These are phyloP conservation scores for Erysimum cheiranthoides DNA, from an alignment of 345 rosid species.

Conservation along the genomic window DNA sequence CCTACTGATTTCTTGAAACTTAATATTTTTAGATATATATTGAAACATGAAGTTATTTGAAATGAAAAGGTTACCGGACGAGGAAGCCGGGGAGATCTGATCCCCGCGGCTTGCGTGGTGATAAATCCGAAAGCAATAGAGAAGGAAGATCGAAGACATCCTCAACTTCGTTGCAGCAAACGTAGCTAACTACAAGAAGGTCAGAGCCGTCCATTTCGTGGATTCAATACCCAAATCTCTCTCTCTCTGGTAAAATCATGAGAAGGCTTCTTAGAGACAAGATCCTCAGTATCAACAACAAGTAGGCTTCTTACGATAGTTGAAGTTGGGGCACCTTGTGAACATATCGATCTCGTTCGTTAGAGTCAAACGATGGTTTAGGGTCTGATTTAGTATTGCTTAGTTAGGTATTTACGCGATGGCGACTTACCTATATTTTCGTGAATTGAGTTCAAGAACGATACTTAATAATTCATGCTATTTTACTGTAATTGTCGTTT, in stretches of 20 bases:
- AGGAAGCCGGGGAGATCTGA: constrained; percentile 96
- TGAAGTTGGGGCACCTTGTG: no score
- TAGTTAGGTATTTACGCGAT: no score
- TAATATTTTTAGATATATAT: not conserved
- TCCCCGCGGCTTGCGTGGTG: constrained; percentile 91
- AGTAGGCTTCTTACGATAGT: no score
- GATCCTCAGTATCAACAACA: constrained; percentile 48
- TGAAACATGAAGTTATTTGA: not conserved
- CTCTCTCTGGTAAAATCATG: constrained; percentile 91
- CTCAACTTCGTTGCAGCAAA: constrained; percentile 69
- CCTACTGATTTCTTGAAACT: not conserved
- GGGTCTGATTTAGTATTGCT: no score
- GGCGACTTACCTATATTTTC: no score
- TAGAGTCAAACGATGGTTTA: no score
- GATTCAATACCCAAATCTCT: constrained; percentile 84
- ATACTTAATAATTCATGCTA: no score
- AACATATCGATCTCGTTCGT: no score
- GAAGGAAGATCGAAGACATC: constrained; percentile 74
- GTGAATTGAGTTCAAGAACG: no score
- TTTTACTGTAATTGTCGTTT: no score
- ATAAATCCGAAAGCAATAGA: constrained; percentile 60
- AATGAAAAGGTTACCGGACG: constrained; percentile 72
- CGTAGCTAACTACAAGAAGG: constrained; percentile 87
- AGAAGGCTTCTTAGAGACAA: constrained; percentile 76
- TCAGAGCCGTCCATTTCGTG: constrained; percentile 77